Evolutionary conservation across 352 stramenopile species (phyloP), one percentile per base, ranked within the genome.

Genomic region (Phytophthora uliginosa): DNA sequence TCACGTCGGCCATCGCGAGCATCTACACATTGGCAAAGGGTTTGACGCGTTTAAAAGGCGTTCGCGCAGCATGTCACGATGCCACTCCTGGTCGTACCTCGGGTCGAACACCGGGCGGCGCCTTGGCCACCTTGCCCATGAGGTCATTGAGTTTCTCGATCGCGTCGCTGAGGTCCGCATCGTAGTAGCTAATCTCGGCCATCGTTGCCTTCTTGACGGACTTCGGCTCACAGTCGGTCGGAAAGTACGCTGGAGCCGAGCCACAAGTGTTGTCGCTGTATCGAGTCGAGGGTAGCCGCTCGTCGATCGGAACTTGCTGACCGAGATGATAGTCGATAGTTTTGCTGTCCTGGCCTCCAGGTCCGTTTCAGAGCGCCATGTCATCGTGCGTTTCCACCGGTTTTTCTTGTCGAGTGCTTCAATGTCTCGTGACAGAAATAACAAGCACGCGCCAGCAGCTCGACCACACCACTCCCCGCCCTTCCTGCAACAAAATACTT

Each of bases 151-250:
- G 84, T 65, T 95, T 94, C 15, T 86, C 79, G 51, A 97, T 84
- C 36, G 90, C 90, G 55, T 95, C 90, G 48, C 82, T 92, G 33
- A 97, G 77, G 67, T 97, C 90, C 12, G 87, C 87, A 60, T 95
- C 88, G 66, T 97, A 95, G 79, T 97, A 95, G 62, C 85, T 92
- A 78, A 95, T 93, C 79, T 97, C 90, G 13, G 86, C 84, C 90
- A 97, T 97, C 45, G 31, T 20, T 9, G 28, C 12, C 33, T 53
- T 31, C 28, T 60, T n/a, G 45, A 57, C 33, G 38, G 17, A 33
- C 31, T 48, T 26, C 34, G 10, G 9, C 12, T 10, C 36, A 15
- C 24, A 54, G 22, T 54, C n/a, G 22, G 51, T 28, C 61, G 55
- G 52, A 72, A 50, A 65, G 40, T 64, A 61, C 63, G 28, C 52